phyloP scores from a whole-genome alignment of 192 early-diverging fungal species.

The Ambispora gerdemannii region DNA sequence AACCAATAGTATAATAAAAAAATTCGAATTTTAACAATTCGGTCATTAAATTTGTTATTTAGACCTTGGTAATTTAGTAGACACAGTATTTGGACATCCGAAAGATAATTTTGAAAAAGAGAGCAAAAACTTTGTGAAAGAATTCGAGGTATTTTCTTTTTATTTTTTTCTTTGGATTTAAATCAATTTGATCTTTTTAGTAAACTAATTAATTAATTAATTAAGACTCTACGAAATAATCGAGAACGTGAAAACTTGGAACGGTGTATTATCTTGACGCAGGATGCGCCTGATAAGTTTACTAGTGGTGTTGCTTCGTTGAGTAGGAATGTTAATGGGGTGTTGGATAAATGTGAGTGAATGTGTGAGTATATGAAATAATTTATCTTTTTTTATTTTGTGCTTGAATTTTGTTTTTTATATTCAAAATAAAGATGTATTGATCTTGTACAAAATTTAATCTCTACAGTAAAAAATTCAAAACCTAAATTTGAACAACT shows the following conservation, averaged over 20 bases:
- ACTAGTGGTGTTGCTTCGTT: neutral
- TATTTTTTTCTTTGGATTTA: neutral
- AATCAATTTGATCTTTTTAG: neutral
- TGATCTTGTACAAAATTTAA: neutral
- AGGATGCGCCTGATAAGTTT: conserved; percentile 22
- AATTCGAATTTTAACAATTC: too few relatives aligned
- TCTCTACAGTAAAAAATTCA: conserved; percentile 5
- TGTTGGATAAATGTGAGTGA: conserved; percentile 14
- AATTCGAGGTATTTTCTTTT: conserved; percentile 11
- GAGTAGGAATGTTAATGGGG: neutral
- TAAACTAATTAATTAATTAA: neutral
- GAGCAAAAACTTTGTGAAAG: conserved; percentile 2
- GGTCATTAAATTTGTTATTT: neutral
- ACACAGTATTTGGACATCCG: conserved; percentile 21
- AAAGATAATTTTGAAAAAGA: conserved; percentile 18
- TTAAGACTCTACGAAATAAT: neutral
- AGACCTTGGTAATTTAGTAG: conserved; percentile 13
- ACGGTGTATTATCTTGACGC: neutral
- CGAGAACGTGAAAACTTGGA: conserved; percentile 1
- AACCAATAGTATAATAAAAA: too few relatives aligned
- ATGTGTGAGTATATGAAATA: neutral
- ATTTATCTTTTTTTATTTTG: neutral
- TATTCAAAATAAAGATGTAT: neutral
- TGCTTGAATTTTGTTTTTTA: neutral
- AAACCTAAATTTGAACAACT: conserved; percentile 1